These are phyloP conservation scores for Drechmeria coniospora DNA, from an alignment of 2,329 filamentous ascomycete species.

Conservation along the genomic window DNA sequence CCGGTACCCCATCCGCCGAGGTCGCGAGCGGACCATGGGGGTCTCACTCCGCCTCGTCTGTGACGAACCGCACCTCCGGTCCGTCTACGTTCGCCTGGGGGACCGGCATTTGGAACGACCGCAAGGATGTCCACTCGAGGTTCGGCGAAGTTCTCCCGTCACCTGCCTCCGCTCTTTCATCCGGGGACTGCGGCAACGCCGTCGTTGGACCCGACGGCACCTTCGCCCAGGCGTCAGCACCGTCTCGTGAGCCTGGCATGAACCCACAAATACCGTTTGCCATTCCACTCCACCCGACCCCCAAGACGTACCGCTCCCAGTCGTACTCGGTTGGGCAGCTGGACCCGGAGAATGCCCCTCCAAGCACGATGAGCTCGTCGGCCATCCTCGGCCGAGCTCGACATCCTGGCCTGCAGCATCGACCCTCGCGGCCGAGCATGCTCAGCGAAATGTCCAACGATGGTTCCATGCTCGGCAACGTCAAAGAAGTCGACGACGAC, in stretches of 20 bases:
- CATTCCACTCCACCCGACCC: conserved; percentile 76
- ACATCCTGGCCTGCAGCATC: conserved; percentile 59
- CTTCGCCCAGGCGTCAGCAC: conserved; percentile 33
- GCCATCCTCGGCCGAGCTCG: conserved; percentile 37
- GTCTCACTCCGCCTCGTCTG: conserved; percentile 32
- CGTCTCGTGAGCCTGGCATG: conserved; percentile 34
- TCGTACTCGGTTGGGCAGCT: conserved; percentile 92
- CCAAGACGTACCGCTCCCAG: conserved; percentile 86
- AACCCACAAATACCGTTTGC: conserved; percentile 66
- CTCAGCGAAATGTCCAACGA: conserved; percentile 57
- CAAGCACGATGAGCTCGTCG: conserved; percentile 27
- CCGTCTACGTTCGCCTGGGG: conserved; percentile 51
- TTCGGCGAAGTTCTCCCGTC: conserved; percentile 62
- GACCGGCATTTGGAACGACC: conserved; percentile 75
- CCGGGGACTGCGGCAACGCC: conserved; percentile 23
- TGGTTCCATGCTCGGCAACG: conserved; percentile 46
- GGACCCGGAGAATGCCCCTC: conserved; percentile 45
- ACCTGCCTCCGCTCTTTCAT: conserved; percentile 47
- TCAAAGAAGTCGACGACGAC: conserved; percentile 55
- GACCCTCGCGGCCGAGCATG: conserved; percentile 66
- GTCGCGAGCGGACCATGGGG: conserved; percentile 36
- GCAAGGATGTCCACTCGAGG: conserved; percentile 62
- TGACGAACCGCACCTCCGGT: conserved; percentile 32
- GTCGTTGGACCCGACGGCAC: conserved; percentile 34
- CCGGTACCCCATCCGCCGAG: conserved; percentile 63